Percentiles rank a stretch among this genome's conserved stretches.
Conservation (phyloP, 371 early-diverging fungal genomes). For the Syncephalastrum contaminatum region DNA sequence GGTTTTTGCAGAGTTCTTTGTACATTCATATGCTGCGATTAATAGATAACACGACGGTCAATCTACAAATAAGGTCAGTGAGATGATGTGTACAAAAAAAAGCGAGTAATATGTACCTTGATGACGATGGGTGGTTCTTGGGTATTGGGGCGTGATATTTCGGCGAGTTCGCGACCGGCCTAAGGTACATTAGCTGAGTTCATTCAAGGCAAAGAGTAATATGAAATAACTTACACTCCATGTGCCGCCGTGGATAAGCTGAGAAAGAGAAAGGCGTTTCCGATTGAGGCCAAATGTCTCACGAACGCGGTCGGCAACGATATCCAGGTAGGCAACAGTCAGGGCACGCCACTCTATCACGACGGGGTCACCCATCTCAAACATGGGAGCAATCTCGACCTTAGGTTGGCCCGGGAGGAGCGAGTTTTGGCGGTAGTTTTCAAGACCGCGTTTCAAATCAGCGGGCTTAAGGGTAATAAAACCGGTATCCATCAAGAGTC, state of each 20-base stretch:
- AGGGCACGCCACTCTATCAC: conserved; percentile 93
- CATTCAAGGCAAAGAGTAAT: conserved; percentile 54
- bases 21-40: neutral
- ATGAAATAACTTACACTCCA: conserved; percentile 62
- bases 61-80: neutral
- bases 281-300: conserved; percentile 57
- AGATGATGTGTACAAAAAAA: too few species aligned
- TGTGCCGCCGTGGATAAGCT: conserved; percentile 89
- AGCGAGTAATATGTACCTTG: conserved; percentile 20
- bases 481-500: conserved; percentile 48
- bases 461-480: conserved; percentile 39
- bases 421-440: conserved; percentile 45
- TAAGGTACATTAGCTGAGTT: conserved; percentile 80
- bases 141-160: conserved; percentile 71
- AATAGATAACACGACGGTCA: conserved; percentile 8
- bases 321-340: conserved; percentile 84
- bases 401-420: conserved; percentile 44
- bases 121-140: conserved; percentile 91
- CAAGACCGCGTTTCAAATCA: conserved; percentile 46
- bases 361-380: conserved; percentile 80
- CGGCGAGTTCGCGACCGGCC: conserved; percentile 86
- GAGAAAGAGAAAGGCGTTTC: conserved; percentile 70
- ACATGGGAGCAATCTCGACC: conserved; percentile 63
- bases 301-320: conserved; percentile 69
- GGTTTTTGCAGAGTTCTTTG: too few species aligned